Evolutionary conservation across 169 alveolate genomes (phyloP).

Genomic region (Plasmodium fragile): DNA sequence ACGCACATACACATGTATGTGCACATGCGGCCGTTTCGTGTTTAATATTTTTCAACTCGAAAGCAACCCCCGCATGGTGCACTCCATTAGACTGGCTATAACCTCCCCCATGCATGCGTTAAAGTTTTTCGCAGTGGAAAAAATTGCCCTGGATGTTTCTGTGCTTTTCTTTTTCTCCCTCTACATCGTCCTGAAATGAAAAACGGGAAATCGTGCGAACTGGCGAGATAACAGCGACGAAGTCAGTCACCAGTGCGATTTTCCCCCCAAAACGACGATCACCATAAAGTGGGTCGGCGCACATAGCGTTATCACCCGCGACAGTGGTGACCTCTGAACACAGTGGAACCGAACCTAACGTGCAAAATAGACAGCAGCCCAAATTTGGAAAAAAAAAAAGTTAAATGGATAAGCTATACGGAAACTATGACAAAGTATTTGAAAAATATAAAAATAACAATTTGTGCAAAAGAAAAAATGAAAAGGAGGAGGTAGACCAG

Average conservation of each 20-base stretch:
- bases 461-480: conserved; percentile 45
- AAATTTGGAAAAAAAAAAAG: background rate
- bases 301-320: background rate
- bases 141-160: background rate
- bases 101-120: background rate
- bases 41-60: too few relatives aligned
- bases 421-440: conserved; percentile 66
- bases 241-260: background rate
- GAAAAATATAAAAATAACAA: conserved; percentile 52
- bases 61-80: background rate
- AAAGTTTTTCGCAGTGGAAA: background rate
- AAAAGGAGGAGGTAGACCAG: conserved; percentile 21
- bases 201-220: background rate
- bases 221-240: background rate
- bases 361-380: background rate
- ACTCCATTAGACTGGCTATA: background rate
- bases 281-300: background rate
- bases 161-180: background rate
- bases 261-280: background rate
- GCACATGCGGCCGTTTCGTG: background rate
- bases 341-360: background rate
- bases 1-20: background rate
- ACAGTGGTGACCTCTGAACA: background rate
- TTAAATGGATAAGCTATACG: conserved; percentile 76
- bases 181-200: background rate